Evolutionary conservation across 202 grass and related monocot genomes (phyloP).

Genomic region (Musa balbisiana): DNA sequence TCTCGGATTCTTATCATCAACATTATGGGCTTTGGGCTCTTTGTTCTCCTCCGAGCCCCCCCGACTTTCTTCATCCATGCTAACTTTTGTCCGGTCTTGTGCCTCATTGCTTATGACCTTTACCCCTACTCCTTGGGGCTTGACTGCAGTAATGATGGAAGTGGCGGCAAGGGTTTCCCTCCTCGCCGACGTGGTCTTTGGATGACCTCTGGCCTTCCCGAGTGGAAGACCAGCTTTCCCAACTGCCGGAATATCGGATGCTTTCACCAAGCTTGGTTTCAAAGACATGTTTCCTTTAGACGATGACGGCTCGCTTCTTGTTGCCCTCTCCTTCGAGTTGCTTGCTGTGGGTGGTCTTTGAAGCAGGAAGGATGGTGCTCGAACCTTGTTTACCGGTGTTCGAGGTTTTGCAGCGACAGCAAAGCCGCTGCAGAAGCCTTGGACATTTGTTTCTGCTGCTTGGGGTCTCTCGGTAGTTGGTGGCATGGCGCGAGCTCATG

Average conservation of each 20-base stretch:
- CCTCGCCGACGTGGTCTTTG: background rate
- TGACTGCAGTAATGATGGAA: background rate
- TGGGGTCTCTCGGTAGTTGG: background rate
- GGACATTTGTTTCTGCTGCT: background rate
- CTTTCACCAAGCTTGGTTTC: background rate
- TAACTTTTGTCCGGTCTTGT: too few relatives aligned
- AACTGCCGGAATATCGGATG: background rate
- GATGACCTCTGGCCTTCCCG: background rate
- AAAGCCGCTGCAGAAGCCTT: background rate
- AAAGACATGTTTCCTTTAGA: background rate
- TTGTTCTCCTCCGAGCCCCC: too few relatives aligned
- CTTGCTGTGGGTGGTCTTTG: background rate
- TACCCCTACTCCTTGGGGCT: background rate
- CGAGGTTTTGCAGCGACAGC: background rate
- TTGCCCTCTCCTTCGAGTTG: background rate
- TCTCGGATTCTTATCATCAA: too few relatives aligned
- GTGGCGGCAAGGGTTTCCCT: background rate
- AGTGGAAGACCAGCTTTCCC: too few relatives aligned
- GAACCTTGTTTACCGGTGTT: too few relatives aligned
- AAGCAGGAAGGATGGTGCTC: too few relatives aligned
- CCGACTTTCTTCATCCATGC: too few relatives aligned
- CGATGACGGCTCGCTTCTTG: background rate
- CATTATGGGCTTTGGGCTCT: too few relatives aligned
- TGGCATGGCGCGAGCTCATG: conserved; percentile 3
- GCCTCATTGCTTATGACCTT: background rate